phyloP scores from a whole-genome alignment of 768 basidiomycete species.

The Erythrobasidium yunnanense region DNA sequence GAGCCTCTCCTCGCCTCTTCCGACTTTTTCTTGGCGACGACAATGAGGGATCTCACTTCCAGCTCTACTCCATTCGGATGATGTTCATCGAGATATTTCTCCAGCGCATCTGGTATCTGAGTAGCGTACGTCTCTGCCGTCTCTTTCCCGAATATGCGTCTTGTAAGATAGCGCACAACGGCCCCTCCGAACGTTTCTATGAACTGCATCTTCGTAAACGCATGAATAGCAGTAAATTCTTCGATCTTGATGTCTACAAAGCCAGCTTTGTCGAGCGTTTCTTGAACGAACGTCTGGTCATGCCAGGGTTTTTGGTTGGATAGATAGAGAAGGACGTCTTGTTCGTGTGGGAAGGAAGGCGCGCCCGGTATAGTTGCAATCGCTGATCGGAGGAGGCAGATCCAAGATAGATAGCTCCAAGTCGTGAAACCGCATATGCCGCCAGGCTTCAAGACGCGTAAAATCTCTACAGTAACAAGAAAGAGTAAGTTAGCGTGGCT shows the following conservation, averaged over 20 bases:
- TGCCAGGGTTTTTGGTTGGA: conserved; percentile 16
- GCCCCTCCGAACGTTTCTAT: conserved; percentile 3
- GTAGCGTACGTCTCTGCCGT: not conserved
- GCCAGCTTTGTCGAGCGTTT: not conserved
- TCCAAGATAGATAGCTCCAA: conserved; percentile 15
- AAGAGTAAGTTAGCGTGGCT: not conserved
- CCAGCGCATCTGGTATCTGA: not conserved
- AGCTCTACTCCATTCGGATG: not conserved
- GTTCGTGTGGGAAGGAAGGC: not conserved
- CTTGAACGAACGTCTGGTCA: not conserved
- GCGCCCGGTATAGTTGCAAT: not conserved
- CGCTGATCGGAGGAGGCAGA: not conserved
- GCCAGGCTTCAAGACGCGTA: conserved; percentile 1
- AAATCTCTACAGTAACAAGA: not conserved
- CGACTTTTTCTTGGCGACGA: not conserved
- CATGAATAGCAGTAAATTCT: not conserved
- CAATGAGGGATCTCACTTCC: not conserved
- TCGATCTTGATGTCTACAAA: conserved; percentile 7
- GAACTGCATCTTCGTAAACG: conserved; percentile 8
- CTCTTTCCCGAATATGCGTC: not conserved
- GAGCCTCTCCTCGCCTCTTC: too few relatives aligned
- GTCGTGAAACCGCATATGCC: conserved; percentile 16
- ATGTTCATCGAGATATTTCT: not conserved
- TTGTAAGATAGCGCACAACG: not conserved
- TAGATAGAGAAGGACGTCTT: not conserved